These are phyloP conservation scores for Phytophthora rubi DNA, from an alignment of 352 stramenopile genomes.

Conservation along the genomic window DNA sequence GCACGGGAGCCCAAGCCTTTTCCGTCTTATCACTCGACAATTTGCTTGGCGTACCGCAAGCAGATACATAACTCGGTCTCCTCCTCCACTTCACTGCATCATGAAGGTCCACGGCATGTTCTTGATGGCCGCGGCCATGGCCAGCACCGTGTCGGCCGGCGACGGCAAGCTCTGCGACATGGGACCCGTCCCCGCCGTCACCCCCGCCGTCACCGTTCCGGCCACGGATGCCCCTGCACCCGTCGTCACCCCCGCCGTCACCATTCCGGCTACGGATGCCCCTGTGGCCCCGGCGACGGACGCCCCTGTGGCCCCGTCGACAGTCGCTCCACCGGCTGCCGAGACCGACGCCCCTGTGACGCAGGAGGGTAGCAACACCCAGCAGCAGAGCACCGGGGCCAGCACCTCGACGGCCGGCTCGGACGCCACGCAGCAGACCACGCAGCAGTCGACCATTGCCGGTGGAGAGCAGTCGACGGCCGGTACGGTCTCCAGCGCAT, in stretches of 20 bases:
- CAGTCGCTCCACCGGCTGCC: not conserved
- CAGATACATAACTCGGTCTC: constrained; percentile 25
- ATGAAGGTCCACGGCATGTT: constrained; percentile 48
- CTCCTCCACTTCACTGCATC: not conserved
- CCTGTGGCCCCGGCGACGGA: constrained; percentile 3
- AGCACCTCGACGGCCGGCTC: constrained; percentile 3
- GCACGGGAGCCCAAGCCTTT: constrained; percentile 2
- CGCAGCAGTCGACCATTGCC: constrained; percentile 25
- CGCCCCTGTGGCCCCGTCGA: not conserved
- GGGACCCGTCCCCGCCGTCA: constrained; percentile 27
- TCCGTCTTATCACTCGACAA: constrained; percentile 30
- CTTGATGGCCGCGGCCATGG: constrained; percentile 37
- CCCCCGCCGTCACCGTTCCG: constrained; percentile 4
- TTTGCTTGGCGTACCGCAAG: constrained; percentile 26
- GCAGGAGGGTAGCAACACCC: constrained; percentile 11
- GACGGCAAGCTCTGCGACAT: constrained; percentile 39
- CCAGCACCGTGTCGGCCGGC: constrained; percentile 27
- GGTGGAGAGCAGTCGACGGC: constrained; percentile 38
- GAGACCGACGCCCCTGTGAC: constrained; percentile 18
- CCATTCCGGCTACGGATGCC: not conserved
- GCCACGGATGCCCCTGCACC: no score
- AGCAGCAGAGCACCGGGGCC: constrained; percentile 18
- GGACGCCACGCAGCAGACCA: constrained; percentile 6
- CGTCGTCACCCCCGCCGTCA: not conserved
- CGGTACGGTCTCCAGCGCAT: constrained; percentile 47